phyloP scores from a whole-genome alignment of 1,284 basidiomycete species.

The Leccinum glutinopallens region DNA sequence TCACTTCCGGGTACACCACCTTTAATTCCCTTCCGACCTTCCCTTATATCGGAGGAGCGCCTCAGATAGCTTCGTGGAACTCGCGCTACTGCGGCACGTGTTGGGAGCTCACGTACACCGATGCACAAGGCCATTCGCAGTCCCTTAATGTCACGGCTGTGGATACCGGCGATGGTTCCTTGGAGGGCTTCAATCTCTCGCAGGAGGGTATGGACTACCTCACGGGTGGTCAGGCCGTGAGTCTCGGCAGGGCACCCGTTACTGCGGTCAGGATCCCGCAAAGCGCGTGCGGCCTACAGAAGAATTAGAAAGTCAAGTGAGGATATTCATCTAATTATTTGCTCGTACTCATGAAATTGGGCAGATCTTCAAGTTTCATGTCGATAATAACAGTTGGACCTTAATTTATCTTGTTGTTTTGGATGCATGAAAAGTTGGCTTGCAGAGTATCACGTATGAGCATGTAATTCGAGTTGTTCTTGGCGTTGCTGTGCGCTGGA shows the following conservation, averaged over 20 bases:
- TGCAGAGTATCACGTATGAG: background rate
- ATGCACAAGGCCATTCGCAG: constrained; percentile 18
- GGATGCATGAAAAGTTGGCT: background rate
- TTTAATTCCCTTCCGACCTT: constrained; percentile 50
- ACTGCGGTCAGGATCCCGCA: constrained; percentile 13
- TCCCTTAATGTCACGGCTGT: constrained; percentile 37
- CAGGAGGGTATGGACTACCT: constrained; percentile 22
- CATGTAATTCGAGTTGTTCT: background rate
- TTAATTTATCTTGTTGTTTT: background rate
- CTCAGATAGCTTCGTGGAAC: constrained; percentile 34
- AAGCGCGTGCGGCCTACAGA: constrained; percentile 22
- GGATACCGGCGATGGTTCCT: constrained; percentile 45
- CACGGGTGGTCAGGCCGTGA: constrained; percentile 13
- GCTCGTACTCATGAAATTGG: background rate
- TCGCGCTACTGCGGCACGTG: constrained; percentile 30
- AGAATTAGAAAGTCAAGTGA: constrained; percentile 1
- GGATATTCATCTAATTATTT: background rate
- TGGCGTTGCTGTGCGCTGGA: too few relatives aligned
- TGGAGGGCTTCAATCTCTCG: constrained; percentile 42
- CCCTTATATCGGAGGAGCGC: constrained; percentile 51
- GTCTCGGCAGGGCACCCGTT: constrained; percentile 14
- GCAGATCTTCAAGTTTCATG: background rate
- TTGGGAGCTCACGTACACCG: constrained; percentile 37
- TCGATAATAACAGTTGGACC: background rate
- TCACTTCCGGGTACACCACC: constrained; percentile 43